Evolutionary conservation across 2,329 filamentous ascomycete genomes (phyloP).

Genomic region (Xylaria arbuscula): DNA sequence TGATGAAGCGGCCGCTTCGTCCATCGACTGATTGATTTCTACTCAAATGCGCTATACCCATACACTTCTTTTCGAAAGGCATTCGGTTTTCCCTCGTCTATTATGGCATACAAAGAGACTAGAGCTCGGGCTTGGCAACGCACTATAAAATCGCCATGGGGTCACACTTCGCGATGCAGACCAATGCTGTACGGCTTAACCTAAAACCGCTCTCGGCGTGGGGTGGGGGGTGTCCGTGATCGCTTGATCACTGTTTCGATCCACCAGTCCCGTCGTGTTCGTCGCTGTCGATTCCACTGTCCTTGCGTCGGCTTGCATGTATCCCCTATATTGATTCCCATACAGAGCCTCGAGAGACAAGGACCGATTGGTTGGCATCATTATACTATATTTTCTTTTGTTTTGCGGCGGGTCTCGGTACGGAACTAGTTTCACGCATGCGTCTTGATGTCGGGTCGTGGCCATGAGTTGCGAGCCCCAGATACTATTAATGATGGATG

Average conservation of each 20-base stretch:
- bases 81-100: not conserved
- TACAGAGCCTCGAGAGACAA: not conserved
- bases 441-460: slow-evolving; percentile 11
- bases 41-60: slow-evolving; percentile 30
- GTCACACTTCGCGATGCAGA: not conserved
- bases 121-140: slow-evolving; percentile 27
- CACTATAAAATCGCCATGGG: slow-evolving; percentile 2
- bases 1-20: slow-evolving; percentile 20
- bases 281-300: not conserved
- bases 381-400: slow-evolving; percentile 27
- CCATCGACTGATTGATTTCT: slow-evolving; percentile 18
- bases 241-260: not conserved
- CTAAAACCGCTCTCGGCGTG: slow-evolving; percentile 21
- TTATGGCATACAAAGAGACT: slow-evolving; percentile 14
- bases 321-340: not conserved
- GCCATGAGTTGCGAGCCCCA: slow-evolving; percentile 3
- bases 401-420: slow-evolving; percentile 19
- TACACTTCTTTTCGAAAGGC: slow-evolving; percentile 24
- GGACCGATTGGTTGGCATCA: slow-evolving; percentile 19
- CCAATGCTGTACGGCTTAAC: slow-evolving; percentile 21
- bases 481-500: slow-evolving; percentile 35
- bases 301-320: not conserved
- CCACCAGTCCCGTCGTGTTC: not conserved
- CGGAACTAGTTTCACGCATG: slow-evolving; percentile 21
- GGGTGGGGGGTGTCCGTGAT: slow-evolving; percentile 13